Conservation (phyloP, 2,329 filamentous ascomycete genomes). For the Chlorencoelia australis region DNA sequence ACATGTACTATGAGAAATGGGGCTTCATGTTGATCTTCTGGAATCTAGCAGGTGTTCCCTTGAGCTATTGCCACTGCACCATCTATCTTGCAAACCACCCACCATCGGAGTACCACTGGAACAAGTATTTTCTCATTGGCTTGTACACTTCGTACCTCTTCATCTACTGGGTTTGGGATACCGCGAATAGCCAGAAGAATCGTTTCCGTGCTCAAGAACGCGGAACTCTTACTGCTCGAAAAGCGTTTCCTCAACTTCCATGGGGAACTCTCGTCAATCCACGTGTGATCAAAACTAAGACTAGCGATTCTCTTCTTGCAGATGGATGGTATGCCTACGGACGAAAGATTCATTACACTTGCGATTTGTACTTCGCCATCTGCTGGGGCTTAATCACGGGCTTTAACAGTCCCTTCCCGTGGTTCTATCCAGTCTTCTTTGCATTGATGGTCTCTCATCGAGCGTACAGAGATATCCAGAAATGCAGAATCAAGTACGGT, state of each 20-base stretch:
- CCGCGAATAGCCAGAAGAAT: constrained; percentile 88
- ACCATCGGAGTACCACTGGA: constrained; percentile 68
- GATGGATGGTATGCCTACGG: constrained; percentile 82
- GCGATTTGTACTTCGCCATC: constrained; percentile 68
- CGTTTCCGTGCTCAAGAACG: constrained; percentile 74
- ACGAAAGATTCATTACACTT: constrained; percentile 73
- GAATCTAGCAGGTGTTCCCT: constrained; percentile 82
- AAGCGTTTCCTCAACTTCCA: constrained; percentile 81
- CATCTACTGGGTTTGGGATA: constrained; percentile 89
- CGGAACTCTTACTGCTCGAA: constrained; percentile 59
- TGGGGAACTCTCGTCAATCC: constrained; percentile 79
- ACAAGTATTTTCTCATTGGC: constrained; percentile 51
- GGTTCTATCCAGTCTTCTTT: constrained; percentile 85
- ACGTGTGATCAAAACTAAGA: constrained; percentile 61
- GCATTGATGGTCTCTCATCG: constrained; percentile 70
- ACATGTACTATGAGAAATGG: constrained; percentile 96
- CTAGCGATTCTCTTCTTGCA: constrained; percentile 66
- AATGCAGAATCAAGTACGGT: constrained; percentile 70
- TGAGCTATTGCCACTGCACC: constrained; percentile 88
- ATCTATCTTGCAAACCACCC: constrained; percentile 77
- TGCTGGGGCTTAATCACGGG: constrained; percentile 75
- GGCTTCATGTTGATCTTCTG: constrained; percentile 97
- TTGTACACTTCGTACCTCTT: constrained; percentile 67
- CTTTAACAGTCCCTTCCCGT: constrained; percentile 72
- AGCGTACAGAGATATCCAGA: constrained; percentile 62